Evolutionary conservation across 106 monocot genomes (phyloP).

Genomic region (Phalaenopsis aphrodite): DNA sequence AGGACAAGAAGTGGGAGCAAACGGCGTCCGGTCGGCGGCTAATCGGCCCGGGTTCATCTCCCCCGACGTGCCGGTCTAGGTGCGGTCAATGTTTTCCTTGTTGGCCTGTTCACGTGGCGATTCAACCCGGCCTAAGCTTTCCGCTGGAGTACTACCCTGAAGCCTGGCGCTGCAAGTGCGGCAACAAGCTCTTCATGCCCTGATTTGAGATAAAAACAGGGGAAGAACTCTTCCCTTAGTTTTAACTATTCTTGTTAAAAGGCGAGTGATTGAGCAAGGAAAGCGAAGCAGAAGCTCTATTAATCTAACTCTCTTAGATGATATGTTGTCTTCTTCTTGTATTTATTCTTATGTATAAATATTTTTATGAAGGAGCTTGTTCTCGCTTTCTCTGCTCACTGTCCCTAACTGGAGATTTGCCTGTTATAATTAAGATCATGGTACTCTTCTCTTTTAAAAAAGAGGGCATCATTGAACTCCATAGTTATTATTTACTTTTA

Average conservation of each 20-base stretch:
- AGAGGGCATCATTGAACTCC: too few relatives aligned
- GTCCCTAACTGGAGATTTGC: not conserved
- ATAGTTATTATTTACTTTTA: too few relatives aligned
- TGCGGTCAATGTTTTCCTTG: constrained; percentile 54
- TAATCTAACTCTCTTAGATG: not conserved
- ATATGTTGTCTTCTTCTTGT: not conserved
- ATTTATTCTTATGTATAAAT: not conserved
- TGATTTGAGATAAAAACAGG: constrained; percentile 16
- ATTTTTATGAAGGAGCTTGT: not conserved
- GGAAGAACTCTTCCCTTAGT: not conserved
- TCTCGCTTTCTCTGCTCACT: not conserved
- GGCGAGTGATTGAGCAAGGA: not conserved
- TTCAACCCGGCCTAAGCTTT: constrained; percentile 36
- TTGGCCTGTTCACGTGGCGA: constrained; percentile 47
- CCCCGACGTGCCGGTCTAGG: constrained; percentile 43
- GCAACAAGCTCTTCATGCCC: constrained; percentile 60
- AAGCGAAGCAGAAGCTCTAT: not conserved
- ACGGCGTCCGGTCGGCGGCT: constrained; percentile 14
- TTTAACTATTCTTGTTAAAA: not conserved
- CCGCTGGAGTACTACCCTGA: constrained; percentile 66
- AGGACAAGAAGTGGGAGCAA: constrained; percentile 7
- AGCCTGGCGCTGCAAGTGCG: constrained; percentile 73
- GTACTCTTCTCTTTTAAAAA: too few relatives aligned
- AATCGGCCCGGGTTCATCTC: constrained; percentile 51
- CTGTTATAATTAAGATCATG: too few relatives aligned